phyloP scores from a whole-genome alignment of 2,329 filamentous ascomycete genomes.

The Pseudocercospora fuligena region DNA sequence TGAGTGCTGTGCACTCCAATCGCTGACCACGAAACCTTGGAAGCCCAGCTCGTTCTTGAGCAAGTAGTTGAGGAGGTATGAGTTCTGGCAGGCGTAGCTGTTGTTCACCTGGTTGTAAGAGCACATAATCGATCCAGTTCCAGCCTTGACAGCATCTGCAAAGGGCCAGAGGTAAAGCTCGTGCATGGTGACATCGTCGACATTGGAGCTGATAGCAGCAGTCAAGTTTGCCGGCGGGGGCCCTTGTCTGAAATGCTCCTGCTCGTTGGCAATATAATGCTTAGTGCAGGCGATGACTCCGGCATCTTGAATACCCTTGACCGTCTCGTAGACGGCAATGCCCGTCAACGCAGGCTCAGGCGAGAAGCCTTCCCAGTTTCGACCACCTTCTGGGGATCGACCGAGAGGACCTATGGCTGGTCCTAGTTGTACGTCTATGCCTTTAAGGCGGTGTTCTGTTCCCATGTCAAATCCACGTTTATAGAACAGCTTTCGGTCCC shows the following conservation, averaged over 20 bases:
- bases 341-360: slow-evolving; percentile 79
- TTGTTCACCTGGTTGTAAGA: slow-evolving; percentile 81
- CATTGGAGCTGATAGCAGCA: slow-evolving; percentile 64
- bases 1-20: slow-evolving; percentile 73
- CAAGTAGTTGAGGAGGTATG: slow-evolving; percentile 73
- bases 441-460: slow-evolving; percentile 74
- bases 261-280: slow-evolving; percentile 77
- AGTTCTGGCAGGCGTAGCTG: slow-evolving; percentile 73
- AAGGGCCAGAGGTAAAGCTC: slow-evolving; percentile 52
- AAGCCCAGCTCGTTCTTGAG: slow-evolving; percentile 82
- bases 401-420: slow-evolving; percentile 78
- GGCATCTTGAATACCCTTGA: slow-evolving; percentile 79
- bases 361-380: slow-evolving; percentile 73
- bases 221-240: slow-evolving; percentile 56
- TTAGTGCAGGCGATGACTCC: slow-evolving; percentile 85
- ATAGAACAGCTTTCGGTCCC: slow-evolving; percentile 73
- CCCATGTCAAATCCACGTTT: slow-evolving; percentile 75
- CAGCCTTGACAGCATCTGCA: slow-evolving; percentile 56
- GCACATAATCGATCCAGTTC: slow-evolving; percentile 59
- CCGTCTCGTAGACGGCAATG: slow-evolving; percentile 70
- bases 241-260: slow-evolving; percentile 71
- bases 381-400: slow-evolving; percentile 68
- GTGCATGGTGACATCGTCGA: slow-evolving; percentile 66
- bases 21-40: slow-evolving; percentile 74
- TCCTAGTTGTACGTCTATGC: slow-evolving; percentile 74